Percentiles rank a stretch among this genome's conserved stretches.
phyloP scores from a whole-genome alignment of 495 filamentous ascomycete species.

The Collariella sp. region DNA sequence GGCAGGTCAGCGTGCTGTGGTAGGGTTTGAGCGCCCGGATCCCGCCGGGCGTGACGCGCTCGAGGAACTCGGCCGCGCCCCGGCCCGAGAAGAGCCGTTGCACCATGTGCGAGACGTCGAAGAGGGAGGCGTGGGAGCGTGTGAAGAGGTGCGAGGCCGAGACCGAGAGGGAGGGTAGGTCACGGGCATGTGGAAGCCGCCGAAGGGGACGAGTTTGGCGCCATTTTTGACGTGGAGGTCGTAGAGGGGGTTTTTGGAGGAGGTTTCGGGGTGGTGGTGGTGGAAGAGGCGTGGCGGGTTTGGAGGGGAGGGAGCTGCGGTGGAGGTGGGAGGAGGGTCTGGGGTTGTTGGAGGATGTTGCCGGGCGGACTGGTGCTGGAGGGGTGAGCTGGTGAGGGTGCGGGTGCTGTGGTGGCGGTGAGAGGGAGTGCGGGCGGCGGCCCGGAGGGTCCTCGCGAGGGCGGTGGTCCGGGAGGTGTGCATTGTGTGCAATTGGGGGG shows the following conservation, averaged over 20 bases:
- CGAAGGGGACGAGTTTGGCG: conserved; percentile 96
- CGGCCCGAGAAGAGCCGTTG: conserved; percentile 64
- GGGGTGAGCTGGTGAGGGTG: neutral
- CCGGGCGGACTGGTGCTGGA: neutral
- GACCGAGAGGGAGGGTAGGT: conserved; percentile 71
- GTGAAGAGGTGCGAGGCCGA: conserved; percentile 81
- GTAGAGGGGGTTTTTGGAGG: conserved; percentile 68
- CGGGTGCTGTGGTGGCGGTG: conserved; percentile 8
- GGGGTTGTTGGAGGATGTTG: neutral
- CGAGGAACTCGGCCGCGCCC: conserved; percentile 66
- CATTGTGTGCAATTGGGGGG: conserved; percentile 15
- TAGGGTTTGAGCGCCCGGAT: conserved; percentile 38
- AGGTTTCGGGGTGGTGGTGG: conserved; percentile 26
- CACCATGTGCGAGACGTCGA: conserved; percentile 79
- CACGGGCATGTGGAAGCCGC: conserved; percentile 87
- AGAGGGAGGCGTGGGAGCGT: conserved; percentile 74
- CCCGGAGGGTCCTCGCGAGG: conserved; percentile 15
- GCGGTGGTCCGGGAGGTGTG: conserved; percentile 15
- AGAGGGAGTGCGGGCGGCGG: conserved; percentile 6
- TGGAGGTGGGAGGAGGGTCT: neutral
- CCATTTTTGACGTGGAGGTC: conserved; percentile 71
- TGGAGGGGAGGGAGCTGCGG: neutral
- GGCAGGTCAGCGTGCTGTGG: conserved; percentile 67
- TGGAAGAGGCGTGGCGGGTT: conserved; percentile 22
- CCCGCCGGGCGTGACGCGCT: conserved; percentile 68